phyloP scores from a whole-genome alignment of 73 alveolate genomes.

The Stentor coeruleus region DNA sequence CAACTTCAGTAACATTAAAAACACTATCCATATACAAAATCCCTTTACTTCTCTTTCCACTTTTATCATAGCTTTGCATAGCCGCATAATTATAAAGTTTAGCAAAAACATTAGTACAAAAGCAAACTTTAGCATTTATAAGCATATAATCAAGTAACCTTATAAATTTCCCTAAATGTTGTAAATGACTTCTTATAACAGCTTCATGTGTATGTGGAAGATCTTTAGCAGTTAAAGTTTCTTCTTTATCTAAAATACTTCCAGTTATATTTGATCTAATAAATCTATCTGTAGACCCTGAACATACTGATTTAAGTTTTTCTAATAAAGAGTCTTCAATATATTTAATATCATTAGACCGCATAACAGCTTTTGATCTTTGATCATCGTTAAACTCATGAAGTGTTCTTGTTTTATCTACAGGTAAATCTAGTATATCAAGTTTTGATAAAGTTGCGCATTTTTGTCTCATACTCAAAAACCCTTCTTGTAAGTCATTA shows the following conservation, averaged over 20 bases:
- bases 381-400: not conserved
- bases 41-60: not conserved
- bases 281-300: not conserved
- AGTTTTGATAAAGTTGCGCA: not conserved
- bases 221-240: not conserved
- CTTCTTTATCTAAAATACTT: slow-evolving; percentile 1
- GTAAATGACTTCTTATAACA: not conserved
- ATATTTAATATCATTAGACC: not conserved
- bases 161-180: not conserved
- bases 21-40: not conserved
- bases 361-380: not conserved
- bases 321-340: not conserved
- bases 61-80: too few species aligned
- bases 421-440: not conserved
- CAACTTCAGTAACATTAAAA: not conserved
- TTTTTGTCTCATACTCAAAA: not conserved
- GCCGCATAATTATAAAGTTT: not conserved
- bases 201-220: not conserved
- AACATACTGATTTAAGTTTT: not conserved
- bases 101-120: not conserved
- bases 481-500: not conserved
- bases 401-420: not conserved
- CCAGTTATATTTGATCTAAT: not conserved
- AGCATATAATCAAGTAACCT: not conserved
- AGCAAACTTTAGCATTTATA: not conserved